Evolutionary conservation across 192 early-diverging fungal genomes (phyloP).

Genomic region (Neocallimastix lanati): DNA sequence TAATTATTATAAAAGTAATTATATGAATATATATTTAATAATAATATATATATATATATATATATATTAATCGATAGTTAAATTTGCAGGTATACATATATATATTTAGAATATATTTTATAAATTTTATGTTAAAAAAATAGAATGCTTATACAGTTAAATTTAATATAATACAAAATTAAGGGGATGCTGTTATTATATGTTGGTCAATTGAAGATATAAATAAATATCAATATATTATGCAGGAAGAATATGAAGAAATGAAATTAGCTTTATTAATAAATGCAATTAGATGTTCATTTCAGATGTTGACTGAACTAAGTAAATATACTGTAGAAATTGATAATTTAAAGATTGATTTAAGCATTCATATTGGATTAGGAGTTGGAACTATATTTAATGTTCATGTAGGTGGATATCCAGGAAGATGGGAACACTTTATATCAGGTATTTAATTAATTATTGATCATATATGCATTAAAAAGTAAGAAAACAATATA

Average conservation of each 20-base stretch:
- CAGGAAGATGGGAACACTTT: conserved; percentile 30
- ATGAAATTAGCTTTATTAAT: conserved; percentile 18
- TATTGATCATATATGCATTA: no score
- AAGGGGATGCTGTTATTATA: conserved; percentile 30
- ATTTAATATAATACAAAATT: no score
- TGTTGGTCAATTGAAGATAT: conserved; percentile 14
- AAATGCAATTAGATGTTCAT: conserved; percentile 23
- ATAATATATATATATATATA: no score
- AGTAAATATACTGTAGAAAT: conserved; percentile 27
- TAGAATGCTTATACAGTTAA: no score
- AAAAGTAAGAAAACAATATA: no score
- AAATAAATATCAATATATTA: not conserved
- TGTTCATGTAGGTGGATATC: conserved; percentile 21
- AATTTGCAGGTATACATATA: conserved; percentile 20
- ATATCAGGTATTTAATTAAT: conserved; percentile 2
- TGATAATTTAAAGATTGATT: conserved; percentile 10
- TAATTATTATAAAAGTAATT: no score
- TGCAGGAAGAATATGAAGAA: conserved; percentile 1
- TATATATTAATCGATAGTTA: no score
- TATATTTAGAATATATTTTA: no score
- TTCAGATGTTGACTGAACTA: conserved; percentile 17
- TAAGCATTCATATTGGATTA: conserved; percentile 26
- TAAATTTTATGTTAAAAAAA: no score
- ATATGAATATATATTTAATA: no score
- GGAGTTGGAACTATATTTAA: conserved; percentile 23